Base-by-base conservation (phyloP, 345 rosid genomes). In the Erysimum cheiranthoides region DNA sequence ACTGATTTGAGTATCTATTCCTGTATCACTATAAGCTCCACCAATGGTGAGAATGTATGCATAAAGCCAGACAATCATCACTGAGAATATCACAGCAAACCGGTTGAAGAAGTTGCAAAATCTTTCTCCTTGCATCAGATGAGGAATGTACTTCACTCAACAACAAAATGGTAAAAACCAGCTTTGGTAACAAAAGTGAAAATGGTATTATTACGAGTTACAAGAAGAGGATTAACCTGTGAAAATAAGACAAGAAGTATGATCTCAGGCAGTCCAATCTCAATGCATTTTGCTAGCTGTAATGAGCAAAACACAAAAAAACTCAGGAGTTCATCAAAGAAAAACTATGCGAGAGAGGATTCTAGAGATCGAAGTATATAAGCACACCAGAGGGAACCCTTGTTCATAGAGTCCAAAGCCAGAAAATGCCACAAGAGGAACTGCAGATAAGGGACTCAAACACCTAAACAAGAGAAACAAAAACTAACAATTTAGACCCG, bases 361-460 rank as follows among this genome's bases (percentile, higher is more conserved):
- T 47, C 31, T 73, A 40, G 38, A 30, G 46, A 25, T 42, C 3
- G 0, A 12, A 38, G 31, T 18, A 62, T 74, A 71, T 71, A 62
- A 2, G 9, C 85, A 47, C 79, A 91, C 98, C 89, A 85, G 74
- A n/a, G 96, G 96, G 71, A 93, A 93, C 42, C 98, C 97, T 66
- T 88, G 73, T 75, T 93, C 94, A 58, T 91, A 93, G 28, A 93
- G 93, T 56, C 98, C 98, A 77, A 93, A 89, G 30, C 98, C 98
- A 25, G 97, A 78, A 68, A 93, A 70, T 40, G 97, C 93, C 61
- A 93, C 91, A 81, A 93, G 82, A 52, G 97, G 96, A 61, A 88
- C 90, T 13, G 90, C 97, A 43, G 93, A 81, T 42, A 93, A 81
- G 47, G 94, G 93, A 84, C 97, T 91, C 81, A 82, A 76, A 79